Percentiles rank a stretch among this genome's conserved stretches.
These are phyloP conservation scores for Heracleum sosnowskyi DNA, from an alignment of 129 eudicot species.

Conservation along the genomic window DNA sequence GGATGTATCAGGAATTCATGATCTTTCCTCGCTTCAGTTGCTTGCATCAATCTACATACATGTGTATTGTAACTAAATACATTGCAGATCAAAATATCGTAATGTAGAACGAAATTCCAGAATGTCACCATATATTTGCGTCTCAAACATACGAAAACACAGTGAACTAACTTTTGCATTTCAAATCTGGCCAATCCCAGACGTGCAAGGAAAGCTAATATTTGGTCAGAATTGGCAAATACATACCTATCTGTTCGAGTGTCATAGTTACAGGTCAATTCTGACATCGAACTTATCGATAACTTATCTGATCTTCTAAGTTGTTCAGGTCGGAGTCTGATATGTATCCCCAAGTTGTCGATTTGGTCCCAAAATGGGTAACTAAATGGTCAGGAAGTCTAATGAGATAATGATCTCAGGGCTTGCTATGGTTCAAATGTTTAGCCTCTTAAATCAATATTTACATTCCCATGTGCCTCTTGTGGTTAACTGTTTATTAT, in stretches of 20 bases:
- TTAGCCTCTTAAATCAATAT: background rate
- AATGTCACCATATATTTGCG: background rate
- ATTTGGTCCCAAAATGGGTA: background rate
- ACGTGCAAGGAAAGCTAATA: background rate
- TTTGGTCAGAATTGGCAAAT: background rate
- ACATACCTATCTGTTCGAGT: background rate
- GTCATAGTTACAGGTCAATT: background rate
- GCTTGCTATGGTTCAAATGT: background rate
- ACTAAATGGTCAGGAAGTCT: background rate
- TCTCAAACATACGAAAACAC: background rate
- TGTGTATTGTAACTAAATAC: no score
- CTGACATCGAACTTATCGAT: background rate
- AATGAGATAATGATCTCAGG: background rate
- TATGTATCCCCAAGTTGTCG: background rate
- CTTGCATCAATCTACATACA: no score
- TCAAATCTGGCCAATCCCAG: background rate
- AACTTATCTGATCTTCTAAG: background rate
- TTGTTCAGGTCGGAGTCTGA: background rate
- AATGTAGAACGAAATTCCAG: background rate
- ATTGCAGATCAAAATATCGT: background rate
- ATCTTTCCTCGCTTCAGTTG: no score
- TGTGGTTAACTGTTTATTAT: background rate
- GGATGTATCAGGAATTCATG: no score
- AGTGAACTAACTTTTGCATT: background rate
- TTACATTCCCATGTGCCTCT: conserved; percentile 2